Evolutionary conservation across 139 green algal genomes (phyloP), one percentile per base, ranked within the genome.

Genomic region (Eudorina sp.): DNA sequence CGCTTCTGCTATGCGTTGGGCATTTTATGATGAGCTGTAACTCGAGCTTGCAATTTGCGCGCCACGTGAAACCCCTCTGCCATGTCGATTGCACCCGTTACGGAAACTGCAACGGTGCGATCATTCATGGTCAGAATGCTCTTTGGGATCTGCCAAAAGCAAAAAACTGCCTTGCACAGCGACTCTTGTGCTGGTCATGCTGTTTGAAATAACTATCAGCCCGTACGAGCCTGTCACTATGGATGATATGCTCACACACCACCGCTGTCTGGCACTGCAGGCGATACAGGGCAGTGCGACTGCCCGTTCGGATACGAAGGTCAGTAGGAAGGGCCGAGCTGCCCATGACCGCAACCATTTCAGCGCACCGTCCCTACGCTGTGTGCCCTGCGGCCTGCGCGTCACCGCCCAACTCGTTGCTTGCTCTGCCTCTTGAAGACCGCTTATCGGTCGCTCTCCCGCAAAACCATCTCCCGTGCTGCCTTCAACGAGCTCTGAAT

Each of bases 221-320:
- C n/a, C n/a, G n/a, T n/a, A n/a, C 55, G 55, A 11, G 6, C 7
- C 3, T 25, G 55, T 66, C 23, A 34, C 55, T 66, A 66, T 66
- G 55, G 29, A 23, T 66, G 55, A 66, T 25, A 66, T 66, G 8
- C 23, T 4, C 23, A 66, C 55, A 23, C 29, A 11, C 8, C 18
- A 38, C 16, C 5, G 34, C 64, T 18, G 34, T 27, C 64, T 43
- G 3, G n/a, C 16, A 8, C 11, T 41, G 9, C 64, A 73, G 51
- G 51, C 48, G 51, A 84, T 11, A 84, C 76, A 21, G 76, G 76
- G 51, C 34, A 83, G 23, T 83, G 75, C 23, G 51, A 70, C 51
- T 70, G 76, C 8, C 21, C 51, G 14, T 70, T 70, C 1, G 76
- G 53, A 40, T 73, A 73, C 38, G 64, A 73, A 41, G 64, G 64